Conservation (phyloP, 805 yeast species). For the Phaffomyces thermotolerans region DNA sequence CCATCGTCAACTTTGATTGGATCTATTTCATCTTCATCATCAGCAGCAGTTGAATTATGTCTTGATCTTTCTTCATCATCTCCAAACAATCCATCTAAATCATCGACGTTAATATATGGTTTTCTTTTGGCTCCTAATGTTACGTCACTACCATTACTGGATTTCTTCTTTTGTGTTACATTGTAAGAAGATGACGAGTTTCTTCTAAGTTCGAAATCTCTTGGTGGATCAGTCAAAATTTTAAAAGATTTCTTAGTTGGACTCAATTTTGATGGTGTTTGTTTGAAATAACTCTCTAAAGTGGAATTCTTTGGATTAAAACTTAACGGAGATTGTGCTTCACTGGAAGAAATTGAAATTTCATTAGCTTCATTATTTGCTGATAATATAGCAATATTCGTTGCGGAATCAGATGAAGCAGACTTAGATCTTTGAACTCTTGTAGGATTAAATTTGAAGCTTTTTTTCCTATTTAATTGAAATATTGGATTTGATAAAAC, state of each 20-base stretch:
- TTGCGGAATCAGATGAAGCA: slow-evolving; percentile 13
- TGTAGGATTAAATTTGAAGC: background rate
- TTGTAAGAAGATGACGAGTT: background rate
- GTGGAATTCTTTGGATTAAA: slow-evolving; percentile 3
- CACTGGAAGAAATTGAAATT: slow-evolving; percentile 14
- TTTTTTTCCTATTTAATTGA: slow-evolving; percentile 3
- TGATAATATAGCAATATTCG: background rate
- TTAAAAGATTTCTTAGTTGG: slow-evolving; percentile 2
- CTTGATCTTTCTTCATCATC: background rate
- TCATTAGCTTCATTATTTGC: background rate
- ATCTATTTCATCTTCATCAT: slow-evolving; percentile 10
- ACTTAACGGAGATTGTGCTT: slow-evolving; percentile 13
- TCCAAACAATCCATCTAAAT: slow-evolving; percentile 18
- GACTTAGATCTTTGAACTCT: slow-evolving; percentile 20
- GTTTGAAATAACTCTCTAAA: slow-evolving; percentile 10
- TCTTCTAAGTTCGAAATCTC: background rate
- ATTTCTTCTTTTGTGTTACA: background rate
- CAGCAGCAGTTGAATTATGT: slow-evolving; percentile 1
- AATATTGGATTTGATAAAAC: background rate
- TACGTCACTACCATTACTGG: background rate
- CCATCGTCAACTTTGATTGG: slow-evolving; percentile 17
- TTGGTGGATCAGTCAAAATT: background rate
- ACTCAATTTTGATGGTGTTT: slow-evolving; percentile 2
- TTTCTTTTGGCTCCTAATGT: background rate
- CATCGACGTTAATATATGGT: slow-evolving; percentile 14